phyloP scores from a whole-genome alignment of 306 rosid species.

The Luffa acutangula region DNA sequence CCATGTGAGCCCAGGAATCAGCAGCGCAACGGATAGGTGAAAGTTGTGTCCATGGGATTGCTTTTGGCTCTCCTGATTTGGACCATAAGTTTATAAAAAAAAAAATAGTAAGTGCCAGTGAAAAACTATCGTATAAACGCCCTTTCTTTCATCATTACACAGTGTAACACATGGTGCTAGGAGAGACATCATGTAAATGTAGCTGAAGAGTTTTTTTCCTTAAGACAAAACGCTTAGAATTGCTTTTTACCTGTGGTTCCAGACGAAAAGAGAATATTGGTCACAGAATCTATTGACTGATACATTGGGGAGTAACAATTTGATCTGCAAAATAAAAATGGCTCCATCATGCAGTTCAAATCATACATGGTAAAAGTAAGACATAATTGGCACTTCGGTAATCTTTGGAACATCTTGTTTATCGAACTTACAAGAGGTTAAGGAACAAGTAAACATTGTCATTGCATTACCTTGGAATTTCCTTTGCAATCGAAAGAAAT shows the following conservation, averaged over 20 bases:
- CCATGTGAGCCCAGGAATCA: conserved; percentile 62
- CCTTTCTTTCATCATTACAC: neutral
- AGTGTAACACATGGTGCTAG: neutral
- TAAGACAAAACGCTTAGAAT: neutral
- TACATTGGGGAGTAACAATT: conserved; percentile 41
- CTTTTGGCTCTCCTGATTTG: conserved; percentile 82
- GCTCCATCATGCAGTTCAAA: neutral
- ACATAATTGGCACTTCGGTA: neutral
- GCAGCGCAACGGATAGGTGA: conserved; percentile 66
- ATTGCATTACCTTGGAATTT: conserved; percentile 31
- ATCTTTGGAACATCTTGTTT: neutral
- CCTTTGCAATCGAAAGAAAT: conserved; percentile 44
- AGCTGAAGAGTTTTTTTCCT: neutral
- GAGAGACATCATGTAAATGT: neutral
- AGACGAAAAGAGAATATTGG: conserved; percentile 85
- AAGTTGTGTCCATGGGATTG: conserved; percentile 93
- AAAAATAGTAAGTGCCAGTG: neutral
- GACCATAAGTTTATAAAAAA: neutral
- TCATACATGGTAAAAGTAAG: neutral
- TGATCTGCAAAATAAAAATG: conserved; percentile 36
- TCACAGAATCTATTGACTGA: conserved; percentile 50
- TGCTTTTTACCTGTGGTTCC: conserved; percentile 76
- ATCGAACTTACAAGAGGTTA: neutral
- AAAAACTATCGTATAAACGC: neutral
- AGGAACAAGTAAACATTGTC: neutral